A percentile compares a stretch with the other conserved stretches of the same genome.
Conservation (phyloP, 208 protist genomes). For the Leishmania braziliensis region DNA sequence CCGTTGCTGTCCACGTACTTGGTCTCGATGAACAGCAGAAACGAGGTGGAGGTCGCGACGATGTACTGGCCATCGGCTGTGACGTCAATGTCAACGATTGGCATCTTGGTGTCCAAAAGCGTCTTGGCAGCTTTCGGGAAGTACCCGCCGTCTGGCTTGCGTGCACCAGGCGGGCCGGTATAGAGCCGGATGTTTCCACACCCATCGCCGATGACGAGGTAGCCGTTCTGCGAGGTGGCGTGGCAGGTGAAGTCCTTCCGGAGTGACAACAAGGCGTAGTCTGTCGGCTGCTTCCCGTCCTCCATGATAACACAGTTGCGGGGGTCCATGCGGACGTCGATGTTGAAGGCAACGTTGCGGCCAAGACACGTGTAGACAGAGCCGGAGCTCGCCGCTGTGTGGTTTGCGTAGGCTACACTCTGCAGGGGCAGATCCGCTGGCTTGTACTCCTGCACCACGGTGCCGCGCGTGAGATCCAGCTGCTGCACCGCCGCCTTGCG, state of each 20-base stretch:
- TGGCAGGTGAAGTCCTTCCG: slow-evolving; percentile 57
- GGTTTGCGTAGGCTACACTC: slow-evolving; percentile 45
- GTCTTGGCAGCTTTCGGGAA: slow-evolving; percentile 69
- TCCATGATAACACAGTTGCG: slow-evolving; percentile 46
- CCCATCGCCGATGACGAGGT: slow-evolving; percentile 63
- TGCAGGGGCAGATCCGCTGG: slow-evolving; percentile 29
- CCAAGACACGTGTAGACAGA: slow-evolving; percentile 56
- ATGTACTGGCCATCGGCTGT: slow-evolving; percentile 64
- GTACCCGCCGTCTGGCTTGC: slow-evolving; percentile 40
- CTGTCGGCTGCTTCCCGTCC: slow-evolving; percentile 30
- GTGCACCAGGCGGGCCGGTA: slow-evolving; percentile 55
- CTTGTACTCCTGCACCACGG: slow-evolving; percentile 53
- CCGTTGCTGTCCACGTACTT: slow-evolving; percentile 37
- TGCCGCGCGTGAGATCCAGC: slow-evolving; percentile 51
- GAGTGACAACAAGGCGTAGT: slow-evolving; percentile 42
- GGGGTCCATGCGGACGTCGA: slow-evolving; percentile 69
- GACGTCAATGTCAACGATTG: slow-evolving; percentile 60
- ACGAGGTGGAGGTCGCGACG: slow-evolving; percentile 45
- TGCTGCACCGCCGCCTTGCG: slow-evolving; percentile 36
- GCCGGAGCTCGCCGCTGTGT: slow-evolving; percentile 39
- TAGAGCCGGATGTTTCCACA: slow-evolving; percentile 66
- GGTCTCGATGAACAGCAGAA: slow-evolving; percentile 56
- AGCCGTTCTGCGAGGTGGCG: slow-evolving; percentile 51
- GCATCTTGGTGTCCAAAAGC: slow-evolving; percentile 51
- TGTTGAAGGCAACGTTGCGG: slow-evolving; percentile 62